Base-by-base conservation (phyloP, 441 rosid genomes). In the Euphorbia schlechtendalii region DNA sequence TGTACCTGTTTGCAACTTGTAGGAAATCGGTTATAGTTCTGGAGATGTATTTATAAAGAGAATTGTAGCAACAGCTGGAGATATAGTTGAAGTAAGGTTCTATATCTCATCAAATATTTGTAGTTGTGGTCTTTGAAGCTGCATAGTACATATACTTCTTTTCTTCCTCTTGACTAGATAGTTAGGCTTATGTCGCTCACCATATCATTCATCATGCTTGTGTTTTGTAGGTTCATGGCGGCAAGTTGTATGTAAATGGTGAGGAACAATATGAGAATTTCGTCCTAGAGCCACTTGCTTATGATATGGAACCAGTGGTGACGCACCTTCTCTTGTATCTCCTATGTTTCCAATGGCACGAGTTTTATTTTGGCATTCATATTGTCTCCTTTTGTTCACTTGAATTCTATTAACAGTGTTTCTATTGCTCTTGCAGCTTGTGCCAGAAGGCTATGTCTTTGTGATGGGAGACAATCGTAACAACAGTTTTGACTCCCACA, bases 401-500 rank as follows among this genome's bases (percentile, higher is more conserved):
- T 5, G 49, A 34, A 0, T 40, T 30, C 32, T 59, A 13, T 7
- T 15, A 0, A 36, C 62, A 34, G 12, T 38, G 0, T 49, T 52
- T 15, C 20, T 48, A 30, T 61, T 66, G 12, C 15, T 58, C 8
- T 59, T 71, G 76, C 84, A 91, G 99, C 79, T 77, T 45, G 92
- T 94, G 60, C 96, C 96, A 0, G 91, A 86, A 73, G 88, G 91
- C 63, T 86, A 78, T 4, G 96, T 91, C 48, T 91, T 91, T 67
- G 99, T 93, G 77, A 83, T 93, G 97, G 99, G 99, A 53, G 99
- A 93, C 61, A 93, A 93, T 73, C 87, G 98, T 3, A 94, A 94
- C 74, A 87, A 94, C 67, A 91, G 96, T 66, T n/a, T n/a, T n/a
- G n/a, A n/a, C n/a, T n/a, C n/a, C n/a, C n/a, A n/a, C n/a, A n/a